Conservation (phyloP, 1,284 basidiomycete species). For the Ceratobasidium sp. region DNA sequence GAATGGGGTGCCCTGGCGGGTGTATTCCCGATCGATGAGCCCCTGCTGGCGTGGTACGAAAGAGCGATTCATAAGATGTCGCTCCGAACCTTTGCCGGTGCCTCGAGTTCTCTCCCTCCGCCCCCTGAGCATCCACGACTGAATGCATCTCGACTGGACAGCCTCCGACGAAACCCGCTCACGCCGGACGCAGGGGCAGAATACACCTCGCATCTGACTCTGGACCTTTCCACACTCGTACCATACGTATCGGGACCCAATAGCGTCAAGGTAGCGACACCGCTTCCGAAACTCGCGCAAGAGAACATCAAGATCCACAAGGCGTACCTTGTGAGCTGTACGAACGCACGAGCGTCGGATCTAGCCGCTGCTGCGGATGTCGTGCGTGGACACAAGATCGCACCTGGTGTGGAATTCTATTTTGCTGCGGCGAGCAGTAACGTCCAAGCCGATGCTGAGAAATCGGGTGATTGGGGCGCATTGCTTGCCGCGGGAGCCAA, state of each 20-base stretch:
- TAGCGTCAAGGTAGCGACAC: constrained; percentile 94
- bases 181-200: constrained; percentile 79
- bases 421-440: constrained; percentile 93
- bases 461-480: constrained; percentile 85
- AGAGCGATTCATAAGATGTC: constrained; percentile 78
- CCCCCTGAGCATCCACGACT: constrained; percentile 88
- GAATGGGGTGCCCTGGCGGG: constrained; percentile 98
- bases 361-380: constrained; percentile 92
- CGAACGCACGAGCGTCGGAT: constrained; percentile 96
- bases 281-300: constrained; percentile 81
- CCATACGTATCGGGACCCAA: constrained; percentile 98
- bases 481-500: constrained; percentile 89
- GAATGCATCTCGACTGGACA: constrained; percentile 75
- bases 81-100: constrained; percentile 70
- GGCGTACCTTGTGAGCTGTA: constrained; percentile 98
- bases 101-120: constrained; percentile 66
- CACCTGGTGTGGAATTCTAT: constrained; percentile 94
- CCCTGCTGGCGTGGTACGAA: constrained; percentile 89
- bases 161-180: constrained; percentile 64
- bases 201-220: constrained; percentile 88
- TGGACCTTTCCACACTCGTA: constrained; percentile 92
- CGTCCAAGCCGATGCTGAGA: constrained; percentile 91
- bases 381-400: constrained; percentile 83
- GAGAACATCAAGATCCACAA: constrained; percentile 89
- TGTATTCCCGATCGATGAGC: constrained; percentile 92